Evolutionary conservation across 129 eudicot species (phyloP).

Genomic region (Tanacetum coccineum): DNA sequence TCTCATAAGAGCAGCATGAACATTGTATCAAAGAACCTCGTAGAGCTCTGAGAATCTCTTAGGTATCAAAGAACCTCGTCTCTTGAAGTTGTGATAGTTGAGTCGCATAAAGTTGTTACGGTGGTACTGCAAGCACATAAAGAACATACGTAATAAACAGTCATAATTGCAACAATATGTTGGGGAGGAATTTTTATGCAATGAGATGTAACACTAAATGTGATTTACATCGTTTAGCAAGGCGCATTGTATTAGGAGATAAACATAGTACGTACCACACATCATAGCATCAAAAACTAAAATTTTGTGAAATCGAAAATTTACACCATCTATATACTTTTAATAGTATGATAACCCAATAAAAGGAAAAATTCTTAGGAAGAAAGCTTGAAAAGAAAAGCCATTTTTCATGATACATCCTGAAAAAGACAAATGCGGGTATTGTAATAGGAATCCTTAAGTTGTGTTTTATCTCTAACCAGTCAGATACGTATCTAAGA

Average conservation of each 20-base stretch:
- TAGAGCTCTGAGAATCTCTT: slow-evolving; percentile 75
- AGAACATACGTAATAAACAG: not conserved
- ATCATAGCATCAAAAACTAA: too few species aligned
- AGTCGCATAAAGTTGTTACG: slow-evolving; percentile 83
- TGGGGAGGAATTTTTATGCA: not conserved
- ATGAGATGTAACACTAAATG: not conserved
- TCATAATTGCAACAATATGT: not conserved
- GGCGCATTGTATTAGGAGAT: not conserved
- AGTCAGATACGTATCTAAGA: too few species aligned
- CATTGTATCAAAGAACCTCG: slow-evolving; percentile 72
- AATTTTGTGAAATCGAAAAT: too few species aligned
- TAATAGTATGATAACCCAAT: too few species aligned
- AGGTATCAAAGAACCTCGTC: slow-evolving; percentile 86
- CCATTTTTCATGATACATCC: too few species aligned
- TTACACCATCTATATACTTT: too few species aligned
- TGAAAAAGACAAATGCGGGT: too few species aligned
- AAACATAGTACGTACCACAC: too few species aligned
- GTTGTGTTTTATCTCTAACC: too few species aligned
- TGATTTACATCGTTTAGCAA: not conserved
- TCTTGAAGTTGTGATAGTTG: slow-evolving; percentile 87
- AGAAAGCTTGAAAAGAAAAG: too few species aligned
- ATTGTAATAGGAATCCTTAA: too few species aligned
- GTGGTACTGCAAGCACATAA: slow-evolving; percentile 51
- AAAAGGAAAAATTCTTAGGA: too few species aligned
- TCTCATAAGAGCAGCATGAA: slow-evolving; percentile 92